Evolutionary conservation across 495 filamentous ascomycete species (phyloP), one percentile per base, ranked within the genome.

Genomic region (Chlorociboria aeruginascens): DNA sequence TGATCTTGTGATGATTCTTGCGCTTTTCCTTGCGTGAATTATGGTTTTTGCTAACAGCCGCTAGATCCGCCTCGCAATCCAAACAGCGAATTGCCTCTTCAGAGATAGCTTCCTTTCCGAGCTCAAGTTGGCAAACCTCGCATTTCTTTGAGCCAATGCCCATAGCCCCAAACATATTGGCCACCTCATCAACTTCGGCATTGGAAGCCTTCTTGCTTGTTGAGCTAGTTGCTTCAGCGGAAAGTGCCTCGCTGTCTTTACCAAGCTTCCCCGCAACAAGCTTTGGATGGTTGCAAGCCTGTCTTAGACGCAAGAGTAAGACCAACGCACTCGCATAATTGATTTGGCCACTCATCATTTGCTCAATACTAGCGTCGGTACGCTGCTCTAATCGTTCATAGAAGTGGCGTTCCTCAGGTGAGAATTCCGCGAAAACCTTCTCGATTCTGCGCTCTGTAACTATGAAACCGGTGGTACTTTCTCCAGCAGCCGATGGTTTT

Each of bases 221-320:
- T 71, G 73, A 7, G 56, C 59, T 8, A 63, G 53, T 70, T 40
- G 76, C 58, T 30, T 78, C 86, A 7, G 82, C 81, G 0, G 77
- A 66, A 33, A 93, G 66, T 12, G 89, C 83, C 53, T 97, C 92
- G 51, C 82, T 84, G 57, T 98, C 90, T 52, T 85, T 86, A 25
- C 80, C 82, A 40, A 95, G 69, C 55, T 86, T 89, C 41, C 80
- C 79, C 49, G 83, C 87, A 43, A 95, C 79, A 45, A 98, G 69
- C 43, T 87, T 77, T 0, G 88, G 86, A 63, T 98, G 92, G 59
- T 98, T 95, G 65, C 92, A 98, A 32, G 86, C 82, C 63, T 97
- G 90, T 43, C 90, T 76, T 48, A 98, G 70, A 40, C 92, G 82
- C 50, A 98, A 67, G 11, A 98, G 74, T 50, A 98, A 65, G 10